Conservation (phyloP, 306 rosid genomes). For the Lablab purpureus region DNA sequence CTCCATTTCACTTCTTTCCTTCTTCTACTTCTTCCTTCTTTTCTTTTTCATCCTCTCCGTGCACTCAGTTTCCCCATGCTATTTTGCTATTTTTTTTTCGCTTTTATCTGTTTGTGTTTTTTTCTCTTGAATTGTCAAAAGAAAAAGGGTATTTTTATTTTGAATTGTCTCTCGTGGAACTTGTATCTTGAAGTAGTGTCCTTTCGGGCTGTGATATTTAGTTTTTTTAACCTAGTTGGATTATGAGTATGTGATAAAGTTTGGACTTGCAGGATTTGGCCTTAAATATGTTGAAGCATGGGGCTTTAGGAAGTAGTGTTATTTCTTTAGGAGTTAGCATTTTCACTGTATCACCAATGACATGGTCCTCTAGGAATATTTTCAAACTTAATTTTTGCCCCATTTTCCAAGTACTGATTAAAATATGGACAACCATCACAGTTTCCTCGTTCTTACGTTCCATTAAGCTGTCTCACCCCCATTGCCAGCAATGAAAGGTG, state of each 20-base stretch:
- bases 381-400: background rate
- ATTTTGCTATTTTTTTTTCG: no score
- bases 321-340: constrained; percentile 7
- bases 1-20: background rate
- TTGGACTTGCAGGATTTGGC: constrained; percentile 13
- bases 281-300: background rate
- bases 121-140: background rate
- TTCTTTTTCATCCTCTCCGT: no score
- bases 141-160: background rate
- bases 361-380: constrained; percentile 13
- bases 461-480: constrained; percentile 1
- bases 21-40: background rate
- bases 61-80: no score
- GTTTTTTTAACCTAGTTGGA: background rate
- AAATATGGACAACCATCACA: background rate
- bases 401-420: background rate
- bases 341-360: constrained; percentile 9
- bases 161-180: background rate
- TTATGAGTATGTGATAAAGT: background rate
- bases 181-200: background rate
- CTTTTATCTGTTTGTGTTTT: no score
- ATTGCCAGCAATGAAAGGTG: background rate
- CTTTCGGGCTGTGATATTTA: background rate
- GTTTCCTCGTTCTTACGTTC: background rate
- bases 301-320: background rate